A percentile compares a stretch with the other conserved stretches of the same genome.
These are phyloP conservation scores for Aspergillus udagawae DNA, from an alignment of 2,329 filamentous ascomycete species.

Conservation along the genomic window DNA sequence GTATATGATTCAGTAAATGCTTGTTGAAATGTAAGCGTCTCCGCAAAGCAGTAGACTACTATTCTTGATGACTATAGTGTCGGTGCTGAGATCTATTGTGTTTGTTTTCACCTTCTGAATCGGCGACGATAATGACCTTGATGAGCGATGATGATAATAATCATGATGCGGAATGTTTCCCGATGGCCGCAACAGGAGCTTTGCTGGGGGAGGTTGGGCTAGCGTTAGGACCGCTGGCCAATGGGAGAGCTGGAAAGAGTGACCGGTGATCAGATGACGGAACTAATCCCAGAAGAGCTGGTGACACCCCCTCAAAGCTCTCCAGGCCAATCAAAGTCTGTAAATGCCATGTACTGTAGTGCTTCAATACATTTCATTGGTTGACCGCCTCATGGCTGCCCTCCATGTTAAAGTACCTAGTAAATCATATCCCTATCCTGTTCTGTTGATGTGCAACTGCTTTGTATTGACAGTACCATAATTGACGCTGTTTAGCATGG, in stretches of 20 bases:
- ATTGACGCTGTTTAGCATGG: not conserved
- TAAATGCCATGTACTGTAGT: not conserved
- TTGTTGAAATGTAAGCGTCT: not conserved
- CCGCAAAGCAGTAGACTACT: not conserved
- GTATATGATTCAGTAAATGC: not conserved
- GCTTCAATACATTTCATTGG: constrained; percentile 17
- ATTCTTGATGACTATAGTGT: not conserved
- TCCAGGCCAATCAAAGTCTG: not conserved
- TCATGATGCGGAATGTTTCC: not conserved
- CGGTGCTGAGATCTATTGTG: not conserved
- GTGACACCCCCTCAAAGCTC: constrained; percentile 10
- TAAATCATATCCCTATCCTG: constrained; percentile 13
- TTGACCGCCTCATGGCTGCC: not conserved
- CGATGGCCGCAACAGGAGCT: not conserved
- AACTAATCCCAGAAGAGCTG: constrained; percentile 14
- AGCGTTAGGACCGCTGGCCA: constrained; percentile 2
- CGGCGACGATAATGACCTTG: no score
- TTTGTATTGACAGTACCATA: constrained; percentile 14
- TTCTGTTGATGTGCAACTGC: constrained; percentile 4
- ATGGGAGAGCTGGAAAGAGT: not conserved
- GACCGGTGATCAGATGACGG: constrained; percentile 6
- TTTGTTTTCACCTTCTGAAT: not conserved
- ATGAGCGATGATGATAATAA: not conserved
- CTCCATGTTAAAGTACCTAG: constrained; percentile 12
- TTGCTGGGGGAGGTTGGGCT: constrained; percentile 5